Conservation (phyloP, 2,329 filamentous ascomycete genomes). For the Aspergillus nomiae region DNA sequence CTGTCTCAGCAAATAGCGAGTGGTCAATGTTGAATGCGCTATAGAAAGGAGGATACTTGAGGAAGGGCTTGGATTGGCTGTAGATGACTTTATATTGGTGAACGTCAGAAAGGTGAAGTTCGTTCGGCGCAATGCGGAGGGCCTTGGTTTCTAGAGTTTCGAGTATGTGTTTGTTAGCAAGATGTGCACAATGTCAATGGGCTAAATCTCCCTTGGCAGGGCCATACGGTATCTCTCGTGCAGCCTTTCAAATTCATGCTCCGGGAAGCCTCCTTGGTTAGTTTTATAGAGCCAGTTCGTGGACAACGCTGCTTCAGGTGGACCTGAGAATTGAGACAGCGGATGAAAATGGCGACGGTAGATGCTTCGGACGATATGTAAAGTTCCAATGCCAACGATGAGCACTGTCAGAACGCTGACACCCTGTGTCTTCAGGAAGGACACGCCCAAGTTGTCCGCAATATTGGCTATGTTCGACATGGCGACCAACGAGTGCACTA, state of each 20-base stretch:
- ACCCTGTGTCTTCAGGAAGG: background rate
- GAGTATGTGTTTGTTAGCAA: background rate
- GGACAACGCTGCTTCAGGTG: background rate
- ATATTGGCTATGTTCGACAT: background rate
- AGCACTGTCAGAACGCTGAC: background rate
- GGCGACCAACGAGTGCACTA: background rate
- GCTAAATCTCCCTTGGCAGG: background rate
- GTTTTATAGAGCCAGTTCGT: background rate
- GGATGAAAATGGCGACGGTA: background rate
- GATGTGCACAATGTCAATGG: background rate
- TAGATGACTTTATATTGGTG: conserved; percentile 12
- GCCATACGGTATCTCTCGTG: background rate
- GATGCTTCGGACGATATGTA: background rate
- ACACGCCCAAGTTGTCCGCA: background rate
- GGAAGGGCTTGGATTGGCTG: conserved; percentile 11
- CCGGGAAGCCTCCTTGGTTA: background rate
- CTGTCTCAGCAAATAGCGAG: conserved; percentile 8
- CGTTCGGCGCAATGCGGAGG: conserved; percentile 11
- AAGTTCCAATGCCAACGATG: background rate
- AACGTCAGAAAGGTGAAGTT: conserved; percentile 13
- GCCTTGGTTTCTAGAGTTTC: background rate
- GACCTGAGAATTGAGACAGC: background rate
- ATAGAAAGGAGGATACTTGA: conserved; percentile 7
- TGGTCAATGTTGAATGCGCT: conserved; percentile 7
- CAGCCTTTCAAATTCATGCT: background rate